These are phyloP conservation scores for Imleria badia DNA, from an alignment of 768 basidiomycete species.

Conservation along the genomic window DNA sequence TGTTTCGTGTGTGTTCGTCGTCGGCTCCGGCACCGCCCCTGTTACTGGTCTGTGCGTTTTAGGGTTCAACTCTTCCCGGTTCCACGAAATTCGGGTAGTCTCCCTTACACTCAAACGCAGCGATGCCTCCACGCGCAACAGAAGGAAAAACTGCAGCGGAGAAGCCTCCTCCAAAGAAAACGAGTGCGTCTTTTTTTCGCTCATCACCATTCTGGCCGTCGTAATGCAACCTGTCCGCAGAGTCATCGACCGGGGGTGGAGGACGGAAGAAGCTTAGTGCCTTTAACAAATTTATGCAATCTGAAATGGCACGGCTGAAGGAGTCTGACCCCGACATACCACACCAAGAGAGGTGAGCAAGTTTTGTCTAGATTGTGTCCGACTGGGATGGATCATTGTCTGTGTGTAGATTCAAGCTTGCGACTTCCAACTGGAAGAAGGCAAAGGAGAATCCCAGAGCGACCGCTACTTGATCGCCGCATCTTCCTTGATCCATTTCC, in stretches of 20 bases:
- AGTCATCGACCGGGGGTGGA: constrained; percentile 49
- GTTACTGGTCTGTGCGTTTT: constrained; percentile 30
- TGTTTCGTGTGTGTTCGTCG: background rate
- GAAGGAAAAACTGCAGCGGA: constrained; percentile 41
- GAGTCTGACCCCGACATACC: constrained; percentile 68
- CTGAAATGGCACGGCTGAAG: constrained; percentile 77
- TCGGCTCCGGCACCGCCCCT: constrained; percentile 26
- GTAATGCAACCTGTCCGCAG: constrained; percentile 36
- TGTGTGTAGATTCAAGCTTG: constrained; percentile 60
- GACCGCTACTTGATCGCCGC: constrained; percentile 20
- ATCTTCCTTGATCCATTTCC: constrained; percentile 5
- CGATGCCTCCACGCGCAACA: constrained; percentile 45
- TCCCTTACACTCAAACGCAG: constrained; percentile 8
- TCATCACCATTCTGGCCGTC: constrained; percentile 11
- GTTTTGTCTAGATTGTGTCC: background rate
- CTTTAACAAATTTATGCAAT: constrained; percentile 82
- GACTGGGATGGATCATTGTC: background rate
- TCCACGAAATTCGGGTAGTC: constrained; percentile 11
- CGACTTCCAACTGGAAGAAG: constrained; percentile 77
- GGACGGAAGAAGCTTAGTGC: constrained; percentile 62
- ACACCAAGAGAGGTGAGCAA: constrained; percentile 67
- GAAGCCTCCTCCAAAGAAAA: constrained; percentile 52
- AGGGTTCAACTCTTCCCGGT: constrained; percentile 16
- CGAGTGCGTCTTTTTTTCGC: constrained; percentile 39
- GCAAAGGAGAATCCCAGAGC: constrained; percentile 65